Conservation (phyloP, 139 green algal species). For the Coelastrella sp. region DNA sequence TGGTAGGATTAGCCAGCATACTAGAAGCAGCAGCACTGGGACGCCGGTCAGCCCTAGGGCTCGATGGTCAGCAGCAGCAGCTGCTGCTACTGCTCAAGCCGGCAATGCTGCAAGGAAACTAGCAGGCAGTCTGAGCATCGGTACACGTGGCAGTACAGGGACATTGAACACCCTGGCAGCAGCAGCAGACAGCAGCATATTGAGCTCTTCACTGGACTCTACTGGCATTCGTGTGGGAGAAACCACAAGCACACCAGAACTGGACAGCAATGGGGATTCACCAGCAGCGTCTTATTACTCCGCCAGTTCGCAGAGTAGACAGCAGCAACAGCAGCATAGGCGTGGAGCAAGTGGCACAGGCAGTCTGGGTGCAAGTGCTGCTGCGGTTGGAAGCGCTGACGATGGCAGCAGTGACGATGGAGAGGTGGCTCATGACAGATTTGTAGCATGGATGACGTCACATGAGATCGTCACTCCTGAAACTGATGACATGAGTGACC, state of each 20-base stretch:
- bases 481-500: conserved; percentile 35
- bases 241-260: neutral
- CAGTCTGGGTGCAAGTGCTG: neutral
- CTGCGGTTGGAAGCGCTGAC: neutral
- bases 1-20: neutral
- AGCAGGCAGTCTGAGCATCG: neutral
- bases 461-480: conserved; percentile 24
- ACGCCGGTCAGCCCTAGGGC: conserved; percentile 9
- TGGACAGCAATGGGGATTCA: neutral
- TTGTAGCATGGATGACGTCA: conserved; percentile 46
- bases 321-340: conserved; percentile 20
- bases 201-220: neutral
- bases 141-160: neutral
- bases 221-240: neutral
- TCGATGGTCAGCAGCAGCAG: neutral
- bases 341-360: neutral
- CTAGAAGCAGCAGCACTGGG: neutral
- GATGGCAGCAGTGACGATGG: conserved; percentile 35
- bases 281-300: neutral
- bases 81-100: neutral
- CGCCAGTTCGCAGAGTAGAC: conserved; percentile 9
- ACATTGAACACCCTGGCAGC: neutral
- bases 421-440: conserved; percentile 41
- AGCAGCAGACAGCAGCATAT: neutral
- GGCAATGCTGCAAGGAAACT: neutral